Conservation (phyloP, 208 protist species). For the Crithidia brevicula region DNA sequence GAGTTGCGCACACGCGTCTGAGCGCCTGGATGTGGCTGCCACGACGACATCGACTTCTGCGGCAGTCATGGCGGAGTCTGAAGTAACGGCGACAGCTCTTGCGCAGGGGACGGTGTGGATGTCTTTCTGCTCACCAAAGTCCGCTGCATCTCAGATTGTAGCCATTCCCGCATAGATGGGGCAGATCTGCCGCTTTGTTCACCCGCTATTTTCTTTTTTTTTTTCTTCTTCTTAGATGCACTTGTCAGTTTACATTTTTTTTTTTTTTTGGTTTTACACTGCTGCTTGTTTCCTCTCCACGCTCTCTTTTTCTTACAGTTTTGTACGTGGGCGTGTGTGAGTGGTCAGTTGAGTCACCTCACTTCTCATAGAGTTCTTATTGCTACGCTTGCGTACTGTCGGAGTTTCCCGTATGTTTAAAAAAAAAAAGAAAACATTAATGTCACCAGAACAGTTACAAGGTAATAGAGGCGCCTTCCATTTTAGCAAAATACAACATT, state of each 20-base stretch:
- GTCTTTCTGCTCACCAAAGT: slow-evolving; percentile 39
- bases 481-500: no score
- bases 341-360: not conserved
- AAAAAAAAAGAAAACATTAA: no score
- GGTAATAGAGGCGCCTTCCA: no score
- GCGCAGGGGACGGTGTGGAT: slow-evolving; percentile 46
- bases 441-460: no score
- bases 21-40: not conserved
- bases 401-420: no score
- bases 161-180: slow-evolving; percentile 36
- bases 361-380: no score
- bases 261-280: slow-evolving; percentile 5
- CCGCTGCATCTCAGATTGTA: slow-evolving; percentile 40
- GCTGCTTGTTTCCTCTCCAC: not conserved
- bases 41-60: not conserved
- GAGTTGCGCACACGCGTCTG: slow-evolving; percentile 2
- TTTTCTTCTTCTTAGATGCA: slow-evolving; percentile 10
- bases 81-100: slow-evolving; percentile 45
- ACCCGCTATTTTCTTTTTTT: slow-evolving; percentile 6
- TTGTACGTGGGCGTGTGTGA: not conserved
- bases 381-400: no score
- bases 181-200: not conserved
- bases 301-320: not conserved
- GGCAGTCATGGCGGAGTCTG: slow-evolving; percentile 15
- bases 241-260: not conserved